phyloP scores from a whole-genome alignment of 73 alveolate genomes.

The Paramecium caudatum region DNA sequence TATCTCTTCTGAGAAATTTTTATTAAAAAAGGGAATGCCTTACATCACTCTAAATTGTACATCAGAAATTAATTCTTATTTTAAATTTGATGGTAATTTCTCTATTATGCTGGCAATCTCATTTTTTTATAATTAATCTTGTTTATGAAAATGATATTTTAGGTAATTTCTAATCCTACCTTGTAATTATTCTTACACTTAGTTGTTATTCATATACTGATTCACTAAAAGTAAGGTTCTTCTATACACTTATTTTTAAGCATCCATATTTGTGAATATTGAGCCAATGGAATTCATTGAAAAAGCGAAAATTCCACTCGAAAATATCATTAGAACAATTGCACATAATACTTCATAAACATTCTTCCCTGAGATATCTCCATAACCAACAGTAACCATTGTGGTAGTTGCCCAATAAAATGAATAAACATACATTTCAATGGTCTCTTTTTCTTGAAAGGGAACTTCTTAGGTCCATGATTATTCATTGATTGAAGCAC shows the following conservation, averaged over 20 bases:
- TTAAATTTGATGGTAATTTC: background rate
- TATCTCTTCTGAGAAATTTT: slow-evolving; percentile 20
- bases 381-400: slow-evolving; percentile 77
- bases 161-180: slow-evolving; percentile 48
- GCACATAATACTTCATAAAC: slow-evolving; percentile 69
- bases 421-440: slow-evolving; percentile 55
- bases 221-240: slow-evolving; percentile 41
- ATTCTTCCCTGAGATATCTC: slow-evolving; percentile 70
- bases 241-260: slow-evolving; percentile 22
- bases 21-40: slow-evolving; percentile 38
- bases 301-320: slow-evolving; percentile 73
- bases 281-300: slow-evolving; percentile 68
- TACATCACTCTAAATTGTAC: slow-evolving; percentile 48
- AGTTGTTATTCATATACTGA: slow-evolving; percentile 24
- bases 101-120: slow-evolving; percentile 29
- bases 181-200: background rate
- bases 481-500: background rate
- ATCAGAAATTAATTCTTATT: slow-evolving; percentile 33
- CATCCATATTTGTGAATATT: slow-evolving; percentile 61
- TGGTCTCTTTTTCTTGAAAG: background rate
- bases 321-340: slow-evolving; percentile 47
- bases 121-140: background rate
- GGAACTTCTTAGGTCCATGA: background rate
- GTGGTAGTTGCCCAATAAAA: slow-evolving; percentile 75
- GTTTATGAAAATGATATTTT: slow-evolving; percentile 30